Evolutionary conservation across 2,329 filamentous ascomycete genomes (phyloP).

Genomic region (Trichophyton verrucosum): DNA sequence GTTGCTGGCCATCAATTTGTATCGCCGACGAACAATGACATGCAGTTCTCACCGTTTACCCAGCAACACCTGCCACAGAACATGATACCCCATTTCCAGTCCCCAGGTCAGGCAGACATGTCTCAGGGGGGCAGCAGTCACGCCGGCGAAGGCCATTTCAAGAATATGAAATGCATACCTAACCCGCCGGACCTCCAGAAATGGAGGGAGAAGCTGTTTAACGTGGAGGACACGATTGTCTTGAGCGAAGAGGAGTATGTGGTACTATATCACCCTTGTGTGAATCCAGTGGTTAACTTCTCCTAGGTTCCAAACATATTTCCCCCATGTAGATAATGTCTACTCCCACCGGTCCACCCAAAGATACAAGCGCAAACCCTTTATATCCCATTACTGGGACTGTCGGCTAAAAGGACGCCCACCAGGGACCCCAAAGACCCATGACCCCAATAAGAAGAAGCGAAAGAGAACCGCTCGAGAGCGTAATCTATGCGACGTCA

Average conservation of each 20-base stretch:
- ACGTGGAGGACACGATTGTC: conserved; percentile 60
- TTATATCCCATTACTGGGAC: conserved; percentile 75
- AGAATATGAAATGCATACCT: conserved; percentile 43
- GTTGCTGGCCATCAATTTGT: not conserved
- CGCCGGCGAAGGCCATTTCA: conserved; percentile 16
- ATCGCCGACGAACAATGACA: not conserved
- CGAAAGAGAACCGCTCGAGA: conserved; percentile 63
- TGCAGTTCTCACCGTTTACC: not conserved
- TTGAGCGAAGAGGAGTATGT: conserved; percentile 61
- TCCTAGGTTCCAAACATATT: conserved; percentile 64
- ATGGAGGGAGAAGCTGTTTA: conserved; percentile 62
- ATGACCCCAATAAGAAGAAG: conserved; percentile 72
- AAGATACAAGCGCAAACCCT: conserved; percentile 68
- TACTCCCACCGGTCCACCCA: conserved; percentile 77
- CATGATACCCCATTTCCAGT: conserved; percentile 5
- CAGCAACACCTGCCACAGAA: not conserved
- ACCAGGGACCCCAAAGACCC: conserved; percentile 64
- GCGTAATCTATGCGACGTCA: conserved; percentile 70
- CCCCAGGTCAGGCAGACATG: not conserved
- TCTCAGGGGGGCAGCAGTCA: not conserved
- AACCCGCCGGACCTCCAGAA: conserved; percentile 54
- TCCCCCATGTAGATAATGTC: conserved; percentile 71
- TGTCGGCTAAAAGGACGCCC: conserved; percentile 69
- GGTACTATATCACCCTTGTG: not conserved
- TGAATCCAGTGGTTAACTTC: not conserved